These are phyloP conservation scores for Lentinula edodes DNA, from an alignment of 768 basidiomycete genomes.

Conservation along the genomic window DNA sequence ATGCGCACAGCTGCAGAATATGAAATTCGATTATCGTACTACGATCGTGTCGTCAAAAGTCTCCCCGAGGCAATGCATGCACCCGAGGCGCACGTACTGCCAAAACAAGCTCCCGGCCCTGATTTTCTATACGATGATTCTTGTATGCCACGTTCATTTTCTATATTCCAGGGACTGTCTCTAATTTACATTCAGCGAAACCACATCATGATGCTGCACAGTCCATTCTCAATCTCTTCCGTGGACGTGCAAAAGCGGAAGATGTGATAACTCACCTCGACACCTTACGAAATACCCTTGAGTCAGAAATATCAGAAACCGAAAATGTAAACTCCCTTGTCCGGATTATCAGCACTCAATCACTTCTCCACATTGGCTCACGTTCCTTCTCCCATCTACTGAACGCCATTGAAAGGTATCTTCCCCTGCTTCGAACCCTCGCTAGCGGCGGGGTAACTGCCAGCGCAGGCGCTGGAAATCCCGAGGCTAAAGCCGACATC, in stretches of 20 bases:
- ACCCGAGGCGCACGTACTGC: constrained; percentile 56
- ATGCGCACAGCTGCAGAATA: constrained; percentile 83
- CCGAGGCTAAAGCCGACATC: constrained; percentile 65
- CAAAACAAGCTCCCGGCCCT: constrained; percentile 70
- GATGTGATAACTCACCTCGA: constrained; percentile 77
- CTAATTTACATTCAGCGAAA: constrained; percentile 41
- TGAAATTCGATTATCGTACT: constrained; percentile 88
- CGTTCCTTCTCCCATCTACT: constrained; percentile 97
- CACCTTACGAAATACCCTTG: constrained; percentile 57
- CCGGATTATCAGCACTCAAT: constrained; percentile 80
- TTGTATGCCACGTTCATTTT: constrained; percentile 29
- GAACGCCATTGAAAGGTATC: constrained; percentile 94
- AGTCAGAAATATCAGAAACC: constrained; percentile 47
- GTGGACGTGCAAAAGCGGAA: constrained; percentile 74
- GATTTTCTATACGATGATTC: constrained; percentile 82
- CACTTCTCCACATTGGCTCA: constrained; percentile 85
- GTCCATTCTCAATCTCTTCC: constrained; percentile 71
- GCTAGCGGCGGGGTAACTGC: constrained; percentile 41
- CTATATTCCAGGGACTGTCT: not conserved
- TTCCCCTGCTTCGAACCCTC: constrained; percentile 65
- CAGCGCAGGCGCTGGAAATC: constrained; percentile 30
- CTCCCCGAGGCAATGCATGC: constrained; percentile 78
- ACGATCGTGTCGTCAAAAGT: constrained; percentile 86
- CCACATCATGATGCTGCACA: constrained; percentile 79
- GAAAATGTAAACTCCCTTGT: constrained; percentile 59